Evolutionary conservation across 2,329 filamentous ascomycete genomes (phyloP).

Genomic region (Nannizzia gypsea): DNA sequence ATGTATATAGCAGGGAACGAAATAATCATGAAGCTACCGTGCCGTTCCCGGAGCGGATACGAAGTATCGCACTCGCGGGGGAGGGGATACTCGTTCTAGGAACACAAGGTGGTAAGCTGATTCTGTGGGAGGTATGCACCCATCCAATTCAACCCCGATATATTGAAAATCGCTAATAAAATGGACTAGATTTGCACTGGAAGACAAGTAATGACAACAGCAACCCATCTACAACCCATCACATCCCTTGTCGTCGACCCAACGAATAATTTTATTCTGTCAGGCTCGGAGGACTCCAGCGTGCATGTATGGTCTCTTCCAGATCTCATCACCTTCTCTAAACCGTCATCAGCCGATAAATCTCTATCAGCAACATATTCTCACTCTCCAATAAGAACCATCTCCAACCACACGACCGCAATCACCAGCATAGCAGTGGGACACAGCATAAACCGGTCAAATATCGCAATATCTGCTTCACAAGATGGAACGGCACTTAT

Average conservation of each 20-base stretch:
- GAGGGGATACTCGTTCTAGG: constrained; percentile 58
- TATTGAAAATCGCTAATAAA: constrained; percentile 3
- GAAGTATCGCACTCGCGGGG: constrained; percentile 59
- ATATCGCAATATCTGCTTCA: constrained; percentile 72
- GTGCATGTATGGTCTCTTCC: constrained; percentile 84
- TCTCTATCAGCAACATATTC: constrained; percentile 28
- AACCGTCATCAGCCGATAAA: constrained; percentile 31
- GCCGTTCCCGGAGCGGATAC: constrained; percentile 77
- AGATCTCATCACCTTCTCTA: constrained; percentile 54
- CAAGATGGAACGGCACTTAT: constrained; percentile 80
- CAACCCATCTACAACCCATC: constrained; percentile 41
- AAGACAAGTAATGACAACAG: constrained; percentile 34
- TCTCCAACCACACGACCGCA: constrained; percentile 55
- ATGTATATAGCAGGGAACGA: constrained; percentile 76
- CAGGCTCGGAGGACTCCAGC: constrained; percentile 57
- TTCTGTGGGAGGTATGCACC: constrained; percentile 78
- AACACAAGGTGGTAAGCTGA: constrained; percentile 71
- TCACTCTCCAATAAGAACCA: constrained; percentile 59
- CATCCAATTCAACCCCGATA: constrained; percentile 9
- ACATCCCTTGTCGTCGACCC: constrained; percentile 61
- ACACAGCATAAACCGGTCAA: constrained; percentile 59
- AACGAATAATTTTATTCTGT: constrained; percentile 43
- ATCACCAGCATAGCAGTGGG: constrained; percentile 44
- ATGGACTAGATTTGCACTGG: constrained; percentile 31
- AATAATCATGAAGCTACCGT: constrained; percentile 81